Conservation (phyloP, 2,329 filamentous ascomycete genomes). For the Aspergillus puulaauensis region DNA sequence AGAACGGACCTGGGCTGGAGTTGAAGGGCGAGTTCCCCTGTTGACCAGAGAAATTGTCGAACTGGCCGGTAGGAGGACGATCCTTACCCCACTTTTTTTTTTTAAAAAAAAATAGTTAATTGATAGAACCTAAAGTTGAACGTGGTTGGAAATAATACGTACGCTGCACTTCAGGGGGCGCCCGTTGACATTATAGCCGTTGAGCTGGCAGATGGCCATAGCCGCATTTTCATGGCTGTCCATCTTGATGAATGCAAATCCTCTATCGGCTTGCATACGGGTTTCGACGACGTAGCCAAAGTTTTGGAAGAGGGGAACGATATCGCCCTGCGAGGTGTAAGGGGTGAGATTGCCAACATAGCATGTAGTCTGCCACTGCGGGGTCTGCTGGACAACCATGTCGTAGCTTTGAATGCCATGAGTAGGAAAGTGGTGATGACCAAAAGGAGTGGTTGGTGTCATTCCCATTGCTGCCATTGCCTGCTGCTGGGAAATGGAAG, state of each 20-base stretch:
- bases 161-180: constrained; percentile 97
- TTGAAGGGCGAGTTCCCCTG: constrained; percentile 68
- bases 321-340: constrained; percentile 93
- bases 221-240: constrained; percentile 96
- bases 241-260: constrained; percentile 99
- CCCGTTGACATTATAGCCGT: constrained; percentile 96
- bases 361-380: constrained; percentile 96
- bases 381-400: constrained; percentile 92
- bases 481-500: constrained; percentile 96
- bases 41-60: constrained; percentile 82
- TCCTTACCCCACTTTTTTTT: constrained; percentile 89
- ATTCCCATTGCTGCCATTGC: constrained; percentile 97
- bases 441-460: constrained; percentile 94
- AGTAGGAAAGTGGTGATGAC: constrained; percentile 96
- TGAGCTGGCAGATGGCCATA: constrained; percentile 97
- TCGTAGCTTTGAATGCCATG: constrained; percentile 97
- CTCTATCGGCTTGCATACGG: constrained; percentile 94
- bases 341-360: constrained; percentile 98
- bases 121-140: constrained; percentile 25
- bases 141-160: constrained; percentile 50
- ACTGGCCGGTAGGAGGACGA: constrained; percentile 80
- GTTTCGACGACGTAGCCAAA: constrained; percentile 98
- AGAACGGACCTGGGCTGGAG: constrained; percentile 78
- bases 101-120: constrained; percentile 18
- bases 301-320: constrained; percentile 98